Evolutionary conservation across 2,329 filamentous ascomycete genomes (phyloP), one percentile per base, ranked within the genome.

Genomic region (Didymella keratinophila): DNA sequence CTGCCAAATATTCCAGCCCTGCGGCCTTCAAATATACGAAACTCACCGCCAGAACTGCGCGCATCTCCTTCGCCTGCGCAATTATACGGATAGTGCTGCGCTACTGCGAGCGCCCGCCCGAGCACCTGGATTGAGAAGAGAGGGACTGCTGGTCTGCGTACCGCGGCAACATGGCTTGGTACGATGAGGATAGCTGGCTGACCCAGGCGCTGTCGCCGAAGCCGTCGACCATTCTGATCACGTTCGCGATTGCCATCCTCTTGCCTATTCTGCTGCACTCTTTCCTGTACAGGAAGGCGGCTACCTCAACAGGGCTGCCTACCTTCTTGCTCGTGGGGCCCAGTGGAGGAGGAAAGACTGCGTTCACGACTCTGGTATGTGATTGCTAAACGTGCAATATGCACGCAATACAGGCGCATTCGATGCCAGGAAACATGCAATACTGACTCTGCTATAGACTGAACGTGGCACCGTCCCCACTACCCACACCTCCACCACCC

Each of bases 321-420:
- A 89, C 89, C 8, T 87, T 98, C 60, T 81, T 97, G 10, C 85
- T 97, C 42, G 76, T 93, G 47, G 95, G 95, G 1, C 92, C 94
- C 16, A 88, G 89, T 55, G 90, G 89, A 63, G 85, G 87, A 48
- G 95, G 95, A 71, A 99, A 98, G 82, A 98, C 95, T 0, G 86
- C 91, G 9, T 86, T 98, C 32, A 80, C 93, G n/a, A 93, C 92
- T 21, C 84, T 95, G 67, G 88, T 90, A 81, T 62, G 79, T 63
- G 23, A 4, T 27, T 20, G 21, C 36, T 37, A 45, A 56, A 23
- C 30, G 9, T 20, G 37, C 44, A 28, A 32, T 23, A 11, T 30
- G 7, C 28, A 44, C 30, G 39, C 45, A 36, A 34, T 42, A 25
- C 18, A n/a, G 23, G 39, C 32, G 39, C 39, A 5, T 12, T n/a